Conservation (phyloP, 2,329 filamentous ascomycete species). For the Xylaria arbuscula region DNA sequence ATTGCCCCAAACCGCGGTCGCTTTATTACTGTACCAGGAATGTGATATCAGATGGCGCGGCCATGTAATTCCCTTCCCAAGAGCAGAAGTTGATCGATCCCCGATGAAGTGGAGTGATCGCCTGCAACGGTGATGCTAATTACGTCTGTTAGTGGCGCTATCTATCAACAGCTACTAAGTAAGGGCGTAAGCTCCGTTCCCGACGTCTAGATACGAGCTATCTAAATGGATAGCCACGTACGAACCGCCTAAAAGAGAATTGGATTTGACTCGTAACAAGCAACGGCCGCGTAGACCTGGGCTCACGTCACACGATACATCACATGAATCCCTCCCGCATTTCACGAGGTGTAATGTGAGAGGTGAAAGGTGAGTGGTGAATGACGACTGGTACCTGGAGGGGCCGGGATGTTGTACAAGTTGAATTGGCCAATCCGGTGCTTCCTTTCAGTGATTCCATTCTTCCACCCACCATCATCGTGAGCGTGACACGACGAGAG, state of each 20-base stretch:
- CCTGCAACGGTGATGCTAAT: conserved; percentile 12
- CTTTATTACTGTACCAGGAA: conserved; percentile 18
- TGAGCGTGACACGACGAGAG: conserved; percentile 24
- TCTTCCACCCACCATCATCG: conserved; percentile 11
- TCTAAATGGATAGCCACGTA: conserved; percentile 13
- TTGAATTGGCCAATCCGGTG: conserved; percentile 43
- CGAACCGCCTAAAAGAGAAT: conserved; percentile 12
- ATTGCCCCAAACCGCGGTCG: conserved; percentile 17
- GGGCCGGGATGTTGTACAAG: conserved; percentile 32
- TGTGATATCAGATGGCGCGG: conserved; percentile 4
- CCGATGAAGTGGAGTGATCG: conserved; percentile 23
- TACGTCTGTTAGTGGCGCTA: conserved; percentile 9
- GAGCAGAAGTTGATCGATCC: not conserved
- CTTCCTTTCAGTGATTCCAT: conserved; percentile 36
- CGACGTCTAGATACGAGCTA: conserved; percentile 21
- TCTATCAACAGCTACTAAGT: not conserved
- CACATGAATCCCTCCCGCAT: conserved; percentile 13
- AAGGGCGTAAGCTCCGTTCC: conserved; percentile 7
- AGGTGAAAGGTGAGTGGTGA: conserved; percentile 11
- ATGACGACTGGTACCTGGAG: conserved; percentile 10
- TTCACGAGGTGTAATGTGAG: not conserved
- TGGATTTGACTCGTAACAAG: conserved; percentile 17
- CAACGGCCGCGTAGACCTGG: not conserved
- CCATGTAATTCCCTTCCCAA: not conserved
- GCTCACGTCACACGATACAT: conserved; percentile 15